Conservation (phyloP, 2,329 filamentous ascomycete species). For the Davidsoniella eucalypti region DNA sequence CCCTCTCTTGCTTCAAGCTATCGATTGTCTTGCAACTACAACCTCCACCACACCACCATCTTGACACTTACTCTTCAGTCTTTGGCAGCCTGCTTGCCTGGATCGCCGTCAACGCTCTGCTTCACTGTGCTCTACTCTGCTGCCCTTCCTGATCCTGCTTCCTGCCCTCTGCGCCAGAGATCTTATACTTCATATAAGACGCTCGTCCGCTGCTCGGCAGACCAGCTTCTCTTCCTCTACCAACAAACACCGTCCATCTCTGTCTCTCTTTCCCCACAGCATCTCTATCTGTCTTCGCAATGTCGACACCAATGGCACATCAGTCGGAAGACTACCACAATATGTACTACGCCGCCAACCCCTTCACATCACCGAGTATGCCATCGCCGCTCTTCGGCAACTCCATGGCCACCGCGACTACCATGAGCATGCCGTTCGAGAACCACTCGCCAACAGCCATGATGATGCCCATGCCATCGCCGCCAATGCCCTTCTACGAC, state of each 20-base stretch:
- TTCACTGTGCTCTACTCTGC: no score
- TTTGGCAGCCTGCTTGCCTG: no score
- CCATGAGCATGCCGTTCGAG: slow-evolving; percentile 2
- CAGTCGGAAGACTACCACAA: slow-evolving; percentile 2
- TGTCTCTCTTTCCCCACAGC: neutral
- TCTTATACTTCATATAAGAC: no score
- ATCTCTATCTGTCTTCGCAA: neutral
- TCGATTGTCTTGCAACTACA: neutral
- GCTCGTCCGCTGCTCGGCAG: no score
- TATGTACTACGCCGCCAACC: neutral
- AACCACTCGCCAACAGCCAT: neutral
- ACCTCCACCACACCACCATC: no score
- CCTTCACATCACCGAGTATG: neutral
- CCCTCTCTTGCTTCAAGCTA: neutral
- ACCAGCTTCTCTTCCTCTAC: neutral
- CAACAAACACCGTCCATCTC: neutral
- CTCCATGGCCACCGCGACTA: neutral
- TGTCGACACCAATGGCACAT: slow-evolving; percentile 3
- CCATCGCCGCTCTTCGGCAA: slow-evolving; percentile 2
- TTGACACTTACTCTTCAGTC: no score
- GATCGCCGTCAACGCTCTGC: no score
- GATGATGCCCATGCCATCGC: neutral
- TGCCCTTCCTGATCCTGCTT: neutral
- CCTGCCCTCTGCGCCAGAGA: neutral
- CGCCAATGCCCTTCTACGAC: neutral